Percentiles rank a stretch among this genome's conserved stretches.
Conservation (phyloP, 805 yeast genomes). For the Myxozyma neglecta region DNA sequence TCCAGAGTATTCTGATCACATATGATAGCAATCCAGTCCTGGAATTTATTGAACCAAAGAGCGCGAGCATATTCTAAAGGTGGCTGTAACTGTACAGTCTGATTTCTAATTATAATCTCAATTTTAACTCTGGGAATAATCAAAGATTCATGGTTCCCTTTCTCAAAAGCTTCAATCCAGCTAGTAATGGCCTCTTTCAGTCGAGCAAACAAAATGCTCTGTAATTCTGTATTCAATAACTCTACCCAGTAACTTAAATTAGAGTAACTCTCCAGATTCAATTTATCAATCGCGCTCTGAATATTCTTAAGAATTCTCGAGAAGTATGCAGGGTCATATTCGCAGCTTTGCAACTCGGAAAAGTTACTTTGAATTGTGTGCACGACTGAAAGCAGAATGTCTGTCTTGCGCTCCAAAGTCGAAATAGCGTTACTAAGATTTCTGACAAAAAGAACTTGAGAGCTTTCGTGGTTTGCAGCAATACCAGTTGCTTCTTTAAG, state of each 20-base stretch:
- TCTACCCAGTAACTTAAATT: constrained; percentile 41
- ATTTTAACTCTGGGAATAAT: constrained; percentile 14
- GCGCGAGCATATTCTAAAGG: constrained; percentile 35
- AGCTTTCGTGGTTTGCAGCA: constrained; percentile 12
- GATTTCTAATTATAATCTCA: constrained; percentile 37
- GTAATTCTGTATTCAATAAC: constrained; percentile 42
- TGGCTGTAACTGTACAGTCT: constrained; percentile 36
- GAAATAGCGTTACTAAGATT: constrained; percentile 41
- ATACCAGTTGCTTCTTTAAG: constrained; percentile 8
- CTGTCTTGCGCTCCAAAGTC: constrained; percentile 39
- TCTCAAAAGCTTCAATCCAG: constrained; percentile 35
- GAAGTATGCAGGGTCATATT: constrained; percentile 35
- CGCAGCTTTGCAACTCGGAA: constrained; percentile 37
- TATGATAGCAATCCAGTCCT: constrained; percentile 27
- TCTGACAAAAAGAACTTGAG: constrained; percentile 33
- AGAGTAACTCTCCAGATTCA: constrained; percentile 42
- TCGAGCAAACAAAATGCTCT: constrained; percentile 38
- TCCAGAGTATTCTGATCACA: constrained; percentile 23
- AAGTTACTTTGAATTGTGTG: constrained; percentile 34
- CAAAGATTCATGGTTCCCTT: background rate
- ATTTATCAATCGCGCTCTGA: constrained; percentile 38
- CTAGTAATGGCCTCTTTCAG: constrained; percentile 30
- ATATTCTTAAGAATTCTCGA: constrained; percentile 34
- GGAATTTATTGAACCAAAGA: constrained; percentile 28
- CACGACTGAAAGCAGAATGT: constrained; percentile 39